A percentile compares a stretch with the other conserved stretches of the same genome.
Conservation (phyloP, 345 rosid genomes). For the Turritis glabra region DNA sequence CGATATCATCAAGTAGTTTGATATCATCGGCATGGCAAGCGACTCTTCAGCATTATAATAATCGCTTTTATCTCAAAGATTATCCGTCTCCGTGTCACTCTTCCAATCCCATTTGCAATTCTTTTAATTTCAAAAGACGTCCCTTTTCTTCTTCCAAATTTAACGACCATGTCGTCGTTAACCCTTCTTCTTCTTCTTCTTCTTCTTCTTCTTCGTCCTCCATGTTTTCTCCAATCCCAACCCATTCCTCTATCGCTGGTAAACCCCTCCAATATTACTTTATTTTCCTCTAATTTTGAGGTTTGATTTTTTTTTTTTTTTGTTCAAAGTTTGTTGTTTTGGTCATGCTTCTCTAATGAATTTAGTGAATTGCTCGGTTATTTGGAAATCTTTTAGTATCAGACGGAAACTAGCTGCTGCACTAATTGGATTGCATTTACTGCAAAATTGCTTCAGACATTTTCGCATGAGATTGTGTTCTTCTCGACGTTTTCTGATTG, state of each 20-base stretch:
- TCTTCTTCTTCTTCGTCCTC: slow-evolving; percentile 26
- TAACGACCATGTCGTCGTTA: slow-evolving; percentile 30
- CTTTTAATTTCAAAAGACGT: slow-evolving; percentile 37
- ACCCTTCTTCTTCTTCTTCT: slow-evolving; percentile 18
- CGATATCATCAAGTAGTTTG: slow-evolving; percentile 44
- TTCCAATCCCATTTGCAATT: slow-evolving; percentile 24
- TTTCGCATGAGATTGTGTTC: no score
- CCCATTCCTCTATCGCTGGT: slow-evolving; percentile 51
- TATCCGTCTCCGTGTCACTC: slow-evolving; percentile 32
- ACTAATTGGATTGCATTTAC: not conserved
- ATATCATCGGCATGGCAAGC: slow-evolving; percentile 46
- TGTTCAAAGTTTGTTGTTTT: no score
- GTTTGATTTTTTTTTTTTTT: not conserved
- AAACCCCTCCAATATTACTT: not conserved
- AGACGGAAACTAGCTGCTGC: no score
- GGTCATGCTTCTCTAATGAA: not conserved
- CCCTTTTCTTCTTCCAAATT: slow-evolving; percentile 13
- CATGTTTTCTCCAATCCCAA: slow-evolving; percentile 32
- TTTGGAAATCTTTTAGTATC: no score
- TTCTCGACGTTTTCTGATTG: no score
- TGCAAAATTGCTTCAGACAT: no score
- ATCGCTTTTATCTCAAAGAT: slow-evolving; percentile 13
- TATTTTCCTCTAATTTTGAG: not conserved
- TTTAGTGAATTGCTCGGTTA: not conserved
- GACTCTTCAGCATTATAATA: slow-evolving; percentile 36